These are phyloP conservation scores for Phyllosticta paracitricarpa DNA, from an alignment of 2,329 filamentous ascomycete species.

Conservation along the genomic window DNA sequence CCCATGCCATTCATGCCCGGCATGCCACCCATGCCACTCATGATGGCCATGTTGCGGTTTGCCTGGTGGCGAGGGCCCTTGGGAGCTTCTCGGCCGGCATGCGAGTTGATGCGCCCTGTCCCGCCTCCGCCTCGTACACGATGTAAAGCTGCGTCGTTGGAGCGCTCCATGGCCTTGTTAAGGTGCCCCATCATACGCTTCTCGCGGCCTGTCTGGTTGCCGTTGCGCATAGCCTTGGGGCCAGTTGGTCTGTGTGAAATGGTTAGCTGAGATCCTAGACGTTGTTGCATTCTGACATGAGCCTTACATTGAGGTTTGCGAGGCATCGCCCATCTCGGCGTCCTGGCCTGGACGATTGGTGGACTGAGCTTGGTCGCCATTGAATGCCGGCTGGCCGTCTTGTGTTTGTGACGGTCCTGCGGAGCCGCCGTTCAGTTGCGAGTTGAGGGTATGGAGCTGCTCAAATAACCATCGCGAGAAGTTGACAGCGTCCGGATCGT, in stretches of 20 bases:
- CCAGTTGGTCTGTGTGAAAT: slow-evolving; percentile 66
- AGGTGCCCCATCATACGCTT: slow-evolving; percentile 81
- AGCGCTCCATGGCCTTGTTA: slow-evolving; percentile 71
- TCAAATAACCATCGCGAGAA: slow-evolving; percentile 94
- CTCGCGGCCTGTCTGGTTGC: slow-evolving; percentile 48
- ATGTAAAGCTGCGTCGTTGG: slow-evolving; percentile 65
- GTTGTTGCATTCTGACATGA: too few relatives aligned
- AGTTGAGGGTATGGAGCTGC: slow-evolving; percentile 61
- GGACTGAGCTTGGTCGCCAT: not conserved
- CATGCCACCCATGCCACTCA: slow-evolving; percentile 36
- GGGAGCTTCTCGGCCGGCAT: slow-evolving; percentile 55
- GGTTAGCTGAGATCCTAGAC: not conserved
- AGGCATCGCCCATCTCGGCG: slow-evolving; percentile 58
- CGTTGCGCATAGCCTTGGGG: slow-evolving; percentile 86
- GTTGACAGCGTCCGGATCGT: slow-evolving; percentile 70
- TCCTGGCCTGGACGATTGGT: slow-evolving; percentile 34
- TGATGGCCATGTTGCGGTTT: slow-evolving; percentile 9
- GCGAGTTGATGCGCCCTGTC: slow-evolving; percentile 71
- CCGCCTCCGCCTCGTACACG: slow-evolving; percentile 64
- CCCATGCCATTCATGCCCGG: slow-evolving; percentile 35
- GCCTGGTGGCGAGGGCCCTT: slow-evolving; percentile 55
- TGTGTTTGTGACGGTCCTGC: slow-evolving; percentile 21
- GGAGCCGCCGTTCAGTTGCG: slow-evolving; percentile 47
- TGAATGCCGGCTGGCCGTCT: slow-evolving; percentile 9
- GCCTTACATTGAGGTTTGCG: slow-evolving; percentile 35